These are phyloP conservation scores for Coprinopsis marcescibilis DNA, from an alignment of 768 basidiomycete genomes.

Conservation along the genomic window DNA sequence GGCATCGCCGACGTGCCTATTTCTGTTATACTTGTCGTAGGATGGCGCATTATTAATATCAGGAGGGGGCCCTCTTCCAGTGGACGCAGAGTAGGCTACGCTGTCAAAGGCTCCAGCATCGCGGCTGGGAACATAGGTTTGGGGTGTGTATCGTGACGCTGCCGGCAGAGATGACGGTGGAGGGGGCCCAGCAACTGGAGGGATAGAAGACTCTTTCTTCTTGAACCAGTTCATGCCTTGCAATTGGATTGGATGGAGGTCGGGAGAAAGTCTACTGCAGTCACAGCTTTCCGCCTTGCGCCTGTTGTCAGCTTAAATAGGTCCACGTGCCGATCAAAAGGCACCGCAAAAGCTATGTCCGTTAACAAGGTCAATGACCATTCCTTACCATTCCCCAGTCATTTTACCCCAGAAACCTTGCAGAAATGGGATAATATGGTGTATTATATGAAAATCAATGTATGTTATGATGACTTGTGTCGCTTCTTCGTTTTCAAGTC, in stretches of 20 bases:
- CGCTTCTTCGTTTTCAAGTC: slow-evolving; percentile 27
- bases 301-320: too few relatives aligned
- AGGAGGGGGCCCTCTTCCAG: slow-evolving; percentile 11
- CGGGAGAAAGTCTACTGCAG: slow-evolving; percentile 12
- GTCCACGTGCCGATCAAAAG: too few relatives aligned
- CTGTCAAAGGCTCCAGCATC: slow-evolving; percentile 56
- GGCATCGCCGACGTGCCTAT: slow-evolving; percentile 51
- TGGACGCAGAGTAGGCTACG: slow-evolving; percentile 17
- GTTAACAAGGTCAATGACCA: too few relatives aligned
- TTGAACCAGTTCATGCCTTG: slow-evolving; percentile 59
- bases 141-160: slow-evolving; percentile 22
- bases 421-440: too few relatives aligned
- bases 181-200: slow-evolving; percentile 46
- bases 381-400: neutral
- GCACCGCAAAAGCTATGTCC: too few relatives aligned
- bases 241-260: slow-evolving; percentile 14
- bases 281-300: neutral
- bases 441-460: too few relatives aligned
- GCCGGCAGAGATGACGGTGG: slow-evolving; percentile 34
- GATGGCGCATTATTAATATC: slow-evolving; percentile 16
- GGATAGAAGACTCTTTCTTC: slow-evolving; percentile 61
- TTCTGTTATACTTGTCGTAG: slow-evolving; percentile 45
- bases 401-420: too few relatives aligned
- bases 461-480: slow-evolving; percentile 23
- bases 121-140: slow-evolving; percentile 63